Evolutionary conservation across 805 yeast genomes (phyloP), one percentile per base, ranked within the genome.

Genomic region (Metschnikowia similis): DNA sequence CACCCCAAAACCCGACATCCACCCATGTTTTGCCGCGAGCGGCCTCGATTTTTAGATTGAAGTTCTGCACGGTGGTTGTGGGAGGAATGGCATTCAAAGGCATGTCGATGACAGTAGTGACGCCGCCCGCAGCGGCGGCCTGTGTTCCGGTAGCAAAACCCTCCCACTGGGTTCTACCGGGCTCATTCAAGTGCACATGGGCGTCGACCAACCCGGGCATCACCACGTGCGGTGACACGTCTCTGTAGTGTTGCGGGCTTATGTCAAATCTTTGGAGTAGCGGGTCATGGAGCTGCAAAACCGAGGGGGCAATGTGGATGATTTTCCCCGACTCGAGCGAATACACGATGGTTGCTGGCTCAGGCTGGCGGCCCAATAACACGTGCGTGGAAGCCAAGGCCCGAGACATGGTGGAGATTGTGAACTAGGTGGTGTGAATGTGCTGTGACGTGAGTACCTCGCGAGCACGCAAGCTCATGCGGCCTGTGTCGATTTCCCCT

Each of bases 151-250:
- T 86, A n/a, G 84, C 96, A 65, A 92, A 91, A 1, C 98, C 98
- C 67, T 91, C 98, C 98, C 98, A 91, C 54, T 90, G 96, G 1
- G 97, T 91, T 58, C 97, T 74, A n/a, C 98, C 98, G 0, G 98
- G 97, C 62, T 92, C 98, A 66, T 92, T 92, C 58, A 91, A 71
- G 62, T 91, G 98, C 27, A 91, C 98, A 66, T 91, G 98, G 5
- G 96, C 80, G 62, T 91, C 98, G 4, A 91, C 95, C 30, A 91
- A 76, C 0, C 98, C 98, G 0, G 98, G 97, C 73, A 92, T 72
- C 10, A 91, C 76, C 31, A 79, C 80, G 17, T 72, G 65, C 0
- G 91, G 89, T 3, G 85, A 73, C 4, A 84, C 82, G 54, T 83
- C 74, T 38, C 83, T 66, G 60, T 74, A 77, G 41, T 73, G 65